phyloP scores from a whole-genome alignment of 176 grass and related monocot species.

The barley (Hordeum vulgare) region DNA sequence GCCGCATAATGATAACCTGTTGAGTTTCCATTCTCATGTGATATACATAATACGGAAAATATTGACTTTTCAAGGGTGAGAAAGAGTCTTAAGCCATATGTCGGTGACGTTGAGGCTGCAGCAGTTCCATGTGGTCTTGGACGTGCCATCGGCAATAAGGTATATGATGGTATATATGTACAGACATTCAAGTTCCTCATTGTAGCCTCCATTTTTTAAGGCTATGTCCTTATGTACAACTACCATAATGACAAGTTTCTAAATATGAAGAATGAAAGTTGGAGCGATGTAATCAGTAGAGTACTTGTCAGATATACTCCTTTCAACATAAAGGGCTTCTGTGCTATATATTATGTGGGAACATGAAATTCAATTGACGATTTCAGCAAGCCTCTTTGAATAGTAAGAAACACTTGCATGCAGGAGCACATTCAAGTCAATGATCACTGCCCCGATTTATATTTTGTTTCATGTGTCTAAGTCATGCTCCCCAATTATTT shows the following conservation, averaged over 20 bases:
- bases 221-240: background rate
- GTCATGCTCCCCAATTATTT: slow-evolving; percentile 3
- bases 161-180: slow-evolving; percentile 29
- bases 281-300: background rate
- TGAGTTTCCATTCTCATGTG: slow-evolving; percentile 20
- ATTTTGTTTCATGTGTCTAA: slow-evolving; percentile 11
- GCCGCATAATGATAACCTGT: background rate
- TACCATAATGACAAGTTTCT: background rate
- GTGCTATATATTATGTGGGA: background rate
- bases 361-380: slow-evolving; percentile 5
- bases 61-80: slow-evolving; percentile 70
- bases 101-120: slow-evolving; percentile 96
- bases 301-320: background rate
- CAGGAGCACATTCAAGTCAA: background rate
- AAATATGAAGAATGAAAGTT: background rate
- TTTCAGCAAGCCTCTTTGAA: background rate
- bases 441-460: background rate
- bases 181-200: background rate
- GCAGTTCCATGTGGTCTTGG: slow-evolving; percentile 93
- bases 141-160: slow-evolving; percentile 94
- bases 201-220: slow-evolving; percentile 1
- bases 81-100: slow-evolving; percentile 73
- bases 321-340: background rate
- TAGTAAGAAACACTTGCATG: background rate
- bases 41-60: slow-evolving; percentile 29